Base-by-base conservation (phyloP, 2,329 filamentous ascomycete genomes). In the Stagonosporopsis tanaceti region DNA sequence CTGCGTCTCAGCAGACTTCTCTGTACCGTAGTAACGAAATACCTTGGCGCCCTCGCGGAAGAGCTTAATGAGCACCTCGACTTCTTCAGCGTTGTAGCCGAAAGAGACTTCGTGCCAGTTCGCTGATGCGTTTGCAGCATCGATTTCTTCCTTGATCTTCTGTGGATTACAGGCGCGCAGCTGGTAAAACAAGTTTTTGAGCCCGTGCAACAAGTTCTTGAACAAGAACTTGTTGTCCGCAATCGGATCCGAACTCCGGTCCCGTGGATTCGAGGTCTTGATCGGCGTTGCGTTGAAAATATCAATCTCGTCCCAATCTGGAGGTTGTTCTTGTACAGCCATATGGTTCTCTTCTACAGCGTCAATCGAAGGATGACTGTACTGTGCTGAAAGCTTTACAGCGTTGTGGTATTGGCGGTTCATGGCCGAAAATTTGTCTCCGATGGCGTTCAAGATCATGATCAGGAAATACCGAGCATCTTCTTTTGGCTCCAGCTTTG, bases 201-300 rank as follows among this genome's bases (percentile, higher is more conserved):
- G 81, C 0, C 95, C 95, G 66, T 96, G 96, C 80, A 99, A 90
- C 6, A 99, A 81, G 64, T 97, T 99, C 76, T 93, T 93, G 80
- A 99, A 99, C 4, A 99, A 80, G 67, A 99, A 98, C 71, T 98
- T 97, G 81, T 99, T 99, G 76, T 99, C 96, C 3, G 88, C 88
- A 15, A 99, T 93, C 0, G 95, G 94, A 71, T 98, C 93, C 14
- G 90, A 89, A 54, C 90, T 92, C 58, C 94, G 86, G 64, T 99
- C 95, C 45, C 93, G 87, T 7, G 93, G 91, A 69, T 95, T 97
- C 0, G 92, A 91, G 0, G 92, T 95, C 78, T 96, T 97, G 78
- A 99, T 98, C 0, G 95, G 96, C 71, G 94, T 95, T 2, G 95
- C 95, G 41, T 87, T 91, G 78, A 98, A 99, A 45, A 99, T 97